phyloP scores from a whole-genome alignment of 148 eudicot species.

The Fagopyrum tataricum region DNA sequence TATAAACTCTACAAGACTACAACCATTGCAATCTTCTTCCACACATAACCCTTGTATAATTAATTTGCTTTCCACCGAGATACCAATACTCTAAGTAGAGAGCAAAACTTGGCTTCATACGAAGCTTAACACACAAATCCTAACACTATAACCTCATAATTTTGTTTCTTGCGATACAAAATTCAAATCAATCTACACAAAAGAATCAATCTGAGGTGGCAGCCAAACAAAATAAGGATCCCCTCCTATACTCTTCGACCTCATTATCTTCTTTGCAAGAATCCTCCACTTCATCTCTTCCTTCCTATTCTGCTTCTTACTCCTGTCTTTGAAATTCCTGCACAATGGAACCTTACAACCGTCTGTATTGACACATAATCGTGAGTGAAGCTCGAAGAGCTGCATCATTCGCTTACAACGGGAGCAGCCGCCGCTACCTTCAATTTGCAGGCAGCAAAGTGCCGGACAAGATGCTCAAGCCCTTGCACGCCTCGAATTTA shows the following conservation, averaged over 20 bases:
- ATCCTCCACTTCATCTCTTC: constrained; percentile 85
- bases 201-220: constrained; percentile 5
- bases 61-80: too few relatives aligned
- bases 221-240: constrained; percentile 59
- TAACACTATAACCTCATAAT: too few relatives aligned
- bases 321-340: constrained; percentile 64
- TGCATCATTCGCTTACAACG: constrained; percentile 96
- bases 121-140: too few relatives aligned
- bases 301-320: constrained; percentile 57
- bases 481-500: constrained; percentile 56
- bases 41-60: too few relatives aligned
- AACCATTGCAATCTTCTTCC: too few relatives aligned
- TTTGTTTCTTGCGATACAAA: too few relatives aligned
- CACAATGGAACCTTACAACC: constrained; percentile 82
- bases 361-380: constrained; percentile 61
- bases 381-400: constrained; percentile 79
- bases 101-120: too few relatives aligned
- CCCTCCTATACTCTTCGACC: constrained; percentile 79
- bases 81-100: too few relatives aligned
- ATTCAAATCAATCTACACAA: too few relatives aligned
- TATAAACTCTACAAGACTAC: too few relatives aligned
- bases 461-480: constrained; percentile 61
- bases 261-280: constrained; percentile 72
- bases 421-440: constrained; percentile 69
- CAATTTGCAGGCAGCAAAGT: constrained; percentile 77